phyloP scores from a whole-genome alignment of 2,329 filamentous ascomycete genomes.

The Aureobasidium mangrovei region DNA sequence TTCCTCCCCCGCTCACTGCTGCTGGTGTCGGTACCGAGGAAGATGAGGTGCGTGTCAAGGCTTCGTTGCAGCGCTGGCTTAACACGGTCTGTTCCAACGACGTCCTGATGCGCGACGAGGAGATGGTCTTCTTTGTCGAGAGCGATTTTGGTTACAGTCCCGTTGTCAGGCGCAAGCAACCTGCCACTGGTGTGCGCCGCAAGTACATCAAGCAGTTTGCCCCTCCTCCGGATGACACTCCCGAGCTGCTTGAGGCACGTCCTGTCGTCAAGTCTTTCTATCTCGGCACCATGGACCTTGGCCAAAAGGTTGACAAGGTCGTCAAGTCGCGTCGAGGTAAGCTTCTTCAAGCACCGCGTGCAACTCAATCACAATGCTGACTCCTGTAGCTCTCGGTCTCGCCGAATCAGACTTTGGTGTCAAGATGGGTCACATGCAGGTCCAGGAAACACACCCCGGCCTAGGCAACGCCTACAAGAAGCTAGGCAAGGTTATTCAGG shows the following conservation, averaged over 20 bases:
- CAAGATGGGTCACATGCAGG: constrained; percentile 76
- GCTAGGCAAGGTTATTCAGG: constrained; percentile 86
- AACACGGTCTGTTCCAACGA: constrained; percentile 90
- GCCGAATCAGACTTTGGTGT: constrained; percentile 89
- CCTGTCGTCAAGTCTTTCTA: constrained; percentile 95
- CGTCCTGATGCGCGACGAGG: constrained; percentile 86
- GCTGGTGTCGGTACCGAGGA: constrained; percentile 94
- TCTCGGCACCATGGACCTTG: constrained; percentile 88
- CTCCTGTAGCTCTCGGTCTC: constrained; percentile 67
- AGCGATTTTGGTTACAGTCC: constrained; percentile 98
- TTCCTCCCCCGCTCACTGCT: constrained; percentile 88
- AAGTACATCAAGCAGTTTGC: constrained; percentile 98
- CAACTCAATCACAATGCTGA: constrained; percentile 23
- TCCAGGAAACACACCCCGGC: constrained; percentile 83
- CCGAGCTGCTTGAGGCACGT: constrained; percentile 80
- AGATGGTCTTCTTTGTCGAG: constrained; percentile 98
- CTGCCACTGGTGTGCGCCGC: constrained; percentile 85
- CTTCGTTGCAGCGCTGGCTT: constrained; percentile 85
- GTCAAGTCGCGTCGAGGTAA: constrained; percentile 86
- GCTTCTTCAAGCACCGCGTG: constrained; percentile 19
- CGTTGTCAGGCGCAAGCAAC: constrained; percentile 90
- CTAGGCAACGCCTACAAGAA: constrained; percentile 88
- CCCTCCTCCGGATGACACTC: constrained; percentile 91
- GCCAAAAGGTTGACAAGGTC: constrained; percentile 89
- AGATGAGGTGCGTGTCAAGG: constrained; percentile 83